Evolutionary conservation across 306 rosid genomes (phyloP), one percentile per base, ranked within the genome.

Genomic region (Castanospermum australe): DNA sequence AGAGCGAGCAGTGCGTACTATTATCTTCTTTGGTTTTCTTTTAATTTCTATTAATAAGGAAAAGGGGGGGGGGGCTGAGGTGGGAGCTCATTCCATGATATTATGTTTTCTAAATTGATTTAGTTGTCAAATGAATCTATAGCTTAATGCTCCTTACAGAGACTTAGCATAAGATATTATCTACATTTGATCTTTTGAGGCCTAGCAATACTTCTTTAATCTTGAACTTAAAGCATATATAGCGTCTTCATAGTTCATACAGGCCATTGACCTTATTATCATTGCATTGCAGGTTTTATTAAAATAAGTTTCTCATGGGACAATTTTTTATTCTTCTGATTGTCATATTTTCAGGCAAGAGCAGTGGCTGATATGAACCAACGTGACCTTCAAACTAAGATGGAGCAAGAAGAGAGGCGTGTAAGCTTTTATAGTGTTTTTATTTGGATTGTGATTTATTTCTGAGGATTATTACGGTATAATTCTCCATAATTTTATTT

Each of bases 281-380:
- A n/a, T 65, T 70, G 57, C 0, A n/a, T 73, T 57, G 69, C 17
- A 72, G 59, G 42, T 57, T 82, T 41, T 38, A 33, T 71, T 81
- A 21, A 65, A 64, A 24, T 33, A 48, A 62, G 1, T 30, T 39
- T 67, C 60, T 52, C 38, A 33, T 5, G n/a, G 32, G 75, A 73
- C 42, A 69, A 63, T 73, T 55, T 69, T 69, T 59, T 69, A 62
- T 33, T 42, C 63, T 66, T 85, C 12, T 59, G 35, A 30, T 52
- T n/a, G n/a, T 78, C 79, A 17, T 20, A 70, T 79, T 70, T 90
- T 75, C 92, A 95, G 99, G 82, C 85, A 79, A 81, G 85, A 89
- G 99, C 98, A 61, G 84, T 95, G 87, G 91, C 90, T 72, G 97
- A 95, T 78, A 90, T 93, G 98, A 93, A 95, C 86, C 90, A 87